A percentile compares a stretch with the other conserved stretches of the same genome.
Evolutionary conservation across 2,329 filamentous ascomycete genomes (phyloP).

Genomic region (Cadophora gregata): DNA sequence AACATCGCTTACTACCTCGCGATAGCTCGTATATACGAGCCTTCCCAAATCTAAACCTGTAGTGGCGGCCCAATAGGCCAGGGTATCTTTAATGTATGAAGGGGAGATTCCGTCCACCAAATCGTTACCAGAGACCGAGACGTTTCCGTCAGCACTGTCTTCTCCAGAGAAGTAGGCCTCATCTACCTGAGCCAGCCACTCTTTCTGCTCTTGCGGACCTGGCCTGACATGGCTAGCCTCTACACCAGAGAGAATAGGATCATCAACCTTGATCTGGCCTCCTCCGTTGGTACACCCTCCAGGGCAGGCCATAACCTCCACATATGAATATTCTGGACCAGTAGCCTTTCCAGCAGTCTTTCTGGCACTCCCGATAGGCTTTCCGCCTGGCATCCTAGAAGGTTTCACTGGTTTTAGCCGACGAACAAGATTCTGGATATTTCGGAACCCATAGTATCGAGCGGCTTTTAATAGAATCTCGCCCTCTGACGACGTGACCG

Average conservation of each 20-base stretch:
- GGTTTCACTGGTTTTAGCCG: slow-evolving; percentile 80
- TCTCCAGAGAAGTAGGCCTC: slow-evolving; percentile 88
- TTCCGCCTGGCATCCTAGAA: slow-evolving; percentile 81
- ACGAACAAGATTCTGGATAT: slow-evolving; percentile 98
- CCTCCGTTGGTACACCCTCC: slow-evolving; percentile 99
- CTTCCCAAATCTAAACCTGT: slow-evolving; percentile 74
- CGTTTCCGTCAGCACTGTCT: slow-evolving; percentile 49
- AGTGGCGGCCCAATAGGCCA: slow-evolving; percentile 77
- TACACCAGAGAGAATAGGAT: slow-evolving; percentile 65
- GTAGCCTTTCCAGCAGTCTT: slow-evolving; percentile 56
- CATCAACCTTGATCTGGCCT: slow-evolving; percentile 90
- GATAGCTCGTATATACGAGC: slow-evolving; percentile 84
- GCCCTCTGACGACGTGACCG: slow-evolving; percentile 62
- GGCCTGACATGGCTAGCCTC: slow-evolving; percentile 59
- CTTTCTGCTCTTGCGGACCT: slow-evolving; percentile 81
- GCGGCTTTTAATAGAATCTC: slow-evolving; percentile 77
- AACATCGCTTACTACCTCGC: slow-evolving; percentile 93
- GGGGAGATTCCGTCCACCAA: slow-evolving; percentile 70
- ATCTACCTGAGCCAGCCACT: slow-evolving; percentile 82
- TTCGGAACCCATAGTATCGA: slow-evolving; percentile 95
- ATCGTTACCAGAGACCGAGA: slow-evolving; percentile 44
- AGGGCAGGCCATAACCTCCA: slow-evolving; percentile 98
- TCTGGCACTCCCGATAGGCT: slow-evolving; percentile 61
- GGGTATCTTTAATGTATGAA: slow-evolving; percentile 67
- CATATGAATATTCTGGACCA: slow-evolving; percentile 79